Percentiles rank a stretch among this genome's conserved stretches.
These are phyloP conservation scores for Hypoxylon sp. DNA, from an alignment of 2,329 filamentous ascomycete species.

Conservation along the genomic window DNA sequence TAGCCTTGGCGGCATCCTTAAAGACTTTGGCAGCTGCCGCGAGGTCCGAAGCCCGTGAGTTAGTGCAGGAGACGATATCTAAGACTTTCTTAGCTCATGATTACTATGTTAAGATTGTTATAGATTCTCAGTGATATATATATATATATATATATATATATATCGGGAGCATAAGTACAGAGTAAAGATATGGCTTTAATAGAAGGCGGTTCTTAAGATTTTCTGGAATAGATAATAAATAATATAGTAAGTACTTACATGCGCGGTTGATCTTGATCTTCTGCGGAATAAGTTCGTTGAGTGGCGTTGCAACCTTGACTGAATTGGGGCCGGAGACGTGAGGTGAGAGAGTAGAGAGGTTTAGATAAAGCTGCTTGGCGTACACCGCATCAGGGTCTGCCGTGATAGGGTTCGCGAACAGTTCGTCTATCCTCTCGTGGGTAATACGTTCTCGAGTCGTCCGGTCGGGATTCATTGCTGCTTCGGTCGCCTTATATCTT, in stretches of 20 bases:
- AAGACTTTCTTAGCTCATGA: background rate
- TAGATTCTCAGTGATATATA: background rate
- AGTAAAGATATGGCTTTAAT: background rate
- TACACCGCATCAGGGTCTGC: conserved; percentile 86
- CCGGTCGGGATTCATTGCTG: conserved; percentile 71
- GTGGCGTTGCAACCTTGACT: conserved; percentile 86
- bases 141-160: too few relatives aligned
- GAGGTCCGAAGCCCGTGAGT: conserved; percentile 85
- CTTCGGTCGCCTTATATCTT: conserved; percentile 79
- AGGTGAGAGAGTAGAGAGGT: conserved; percentile 86
- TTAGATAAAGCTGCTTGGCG: conserved; percentile 85
- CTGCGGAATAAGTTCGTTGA: conserved; percentile 79
- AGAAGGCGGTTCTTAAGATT: too few relatives aligned
- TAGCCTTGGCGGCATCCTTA: conserved; percentile 48
- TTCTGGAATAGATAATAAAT: background rate
- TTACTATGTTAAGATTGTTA: background rate
- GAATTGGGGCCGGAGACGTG: conserved; percentile 91
- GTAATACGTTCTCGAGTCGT: conserved; percentile 72
- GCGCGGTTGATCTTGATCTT: conserved; percentile 86
- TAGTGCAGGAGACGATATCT: conserved; percentile 90
- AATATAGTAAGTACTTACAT: conserved; percentile 56
- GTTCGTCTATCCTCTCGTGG: conserved; percentile 79
- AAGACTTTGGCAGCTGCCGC: conserved; percentile 86
- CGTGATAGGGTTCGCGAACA: conserved; percentile 75
- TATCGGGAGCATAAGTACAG: background rate